These are phyloP conservation scores for Paxillus ammoniavirescens DNA, from an alignment of 768 basidiomycete species.

Conservation along the genomic window DNA sequence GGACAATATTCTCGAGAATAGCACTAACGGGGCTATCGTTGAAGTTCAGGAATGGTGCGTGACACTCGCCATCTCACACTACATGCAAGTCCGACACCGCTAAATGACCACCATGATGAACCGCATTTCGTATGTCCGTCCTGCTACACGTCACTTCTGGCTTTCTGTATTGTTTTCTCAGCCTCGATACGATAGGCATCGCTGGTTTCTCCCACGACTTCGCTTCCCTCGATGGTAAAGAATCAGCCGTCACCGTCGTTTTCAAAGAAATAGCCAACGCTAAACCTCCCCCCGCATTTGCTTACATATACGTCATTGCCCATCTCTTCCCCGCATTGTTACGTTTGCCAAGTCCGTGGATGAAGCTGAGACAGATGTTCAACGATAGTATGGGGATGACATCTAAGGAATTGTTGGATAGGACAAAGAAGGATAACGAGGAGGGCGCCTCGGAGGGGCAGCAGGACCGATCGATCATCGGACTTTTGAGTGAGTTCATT, in stretches of 20 bases:
- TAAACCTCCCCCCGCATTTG: constrained; percentile 27
- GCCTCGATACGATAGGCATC: constrained; percentile 55
- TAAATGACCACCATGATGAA: constrained; percentile 21
- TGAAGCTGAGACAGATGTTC: constrained; percentile 27
- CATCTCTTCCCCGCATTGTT: constrained; percentile 35
- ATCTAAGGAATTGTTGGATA: constrained; percentile 37
- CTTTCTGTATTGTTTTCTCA: constrained; percentile 8
- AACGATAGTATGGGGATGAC: constrained; percentile 35
- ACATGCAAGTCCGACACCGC: neutral
- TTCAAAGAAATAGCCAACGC: constrained; percentile 36
- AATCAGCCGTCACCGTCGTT: constrained; percentile 37
- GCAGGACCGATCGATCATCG: constrained; percentile 17
- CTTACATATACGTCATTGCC: constrained; percentile 36
- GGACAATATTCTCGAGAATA: constrained; percentile 18
- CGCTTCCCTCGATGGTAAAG: constrained; percentile 46
- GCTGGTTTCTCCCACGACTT: constrained; percentile 60
- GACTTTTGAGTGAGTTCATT: constrained; percentile 4
- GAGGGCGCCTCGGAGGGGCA: constrained; percentile 16
- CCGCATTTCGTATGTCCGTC: constrained; percentile 16
- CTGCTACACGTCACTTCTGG: neutral
- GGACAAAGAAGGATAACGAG: constrained; percentile 32
- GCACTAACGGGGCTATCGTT: constrained; percentile 20
- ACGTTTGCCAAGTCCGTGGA: constrained; percentile 36
- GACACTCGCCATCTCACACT: neutral
- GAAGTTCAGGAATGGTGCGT: constrained; percentile 32